These are phyloP conservation scores for Amorphotheca resinae DNA, from an alignment of 495 filamentous ascomycete genomes.

Conservation along the genomic window DNA sequence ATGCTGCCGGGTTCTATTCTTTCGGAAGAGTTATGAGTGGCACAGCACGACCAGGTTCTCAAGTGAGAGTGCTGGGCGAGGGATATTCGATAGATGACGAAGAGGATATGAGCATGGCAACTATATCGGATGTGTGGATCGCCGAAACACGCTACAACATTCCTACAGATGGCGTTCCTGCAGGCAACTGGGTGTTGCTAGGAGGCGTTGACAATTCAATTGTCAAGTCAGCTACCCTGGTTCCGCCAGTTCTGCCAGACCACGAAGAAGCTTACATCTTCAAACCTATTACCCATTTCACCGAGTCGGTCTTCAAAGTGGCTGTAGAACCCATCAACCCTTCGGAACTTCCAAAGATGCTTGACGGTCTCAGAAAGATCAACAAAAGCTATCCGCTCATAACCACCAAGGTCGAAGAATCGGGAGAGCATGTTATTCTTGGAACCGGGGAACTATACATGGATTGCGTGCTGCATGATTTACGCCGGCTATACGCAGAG, in stretches of 20 bases:
- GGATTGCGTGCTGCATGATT: slow-evolving; percentile 95
- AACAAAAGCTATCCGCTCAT: slow-evolving; percentile 96
- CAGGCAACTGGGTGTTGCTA: slow-evolving; percentile 88
- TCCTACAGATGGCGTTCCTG: slow-evolving; percentile 79
- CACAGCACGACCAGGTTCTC: slow-evolving; percentile 65
- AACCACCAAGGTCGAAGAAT: slow-evolving; percentile 95
- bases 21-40: slow-evolving; percentile 93
- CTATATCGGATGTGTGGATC: slow-evolving; percentile 79
- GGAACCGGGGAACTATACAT: slow-evolving; percentile 97
- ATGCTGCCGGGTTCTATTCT: slow-evolving; percentile 77
- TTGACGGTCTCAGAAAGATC: slow-evolving; percentile 89
- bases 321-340: slow-evolving; percentile 97
- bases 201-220: slow-evolving; percentile 95
- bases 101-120: slow-evolving; percentile 92
- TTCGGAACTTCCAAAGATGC: slow-evolving; percentile 97
- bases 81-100: slow-evolving; percentile 95
- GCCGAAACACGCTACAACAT: slow-evolving; percentile 92
- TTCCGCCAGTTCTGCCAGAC: slow-evolving; percentile 68
- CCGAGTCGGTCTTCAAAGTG: slow-evolving; percentile 94
- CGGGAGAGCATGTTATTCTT: slow-evolving; percentile 90
- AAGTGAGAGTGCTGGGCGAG: slow-evolving; percentile 87
- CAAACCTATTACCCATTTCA: slow-evolving; percentile 85
- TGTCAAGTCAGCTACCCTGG: slow-evolving; percentile 91
- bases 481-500: slow-evolving; percentile 87
- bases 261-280: slow-evolving; percentile 92